phyloP scores from a whole-genome alignment of 1,139 yeast genomes.

The Hemisphaericaspora subhashii region DNA sequence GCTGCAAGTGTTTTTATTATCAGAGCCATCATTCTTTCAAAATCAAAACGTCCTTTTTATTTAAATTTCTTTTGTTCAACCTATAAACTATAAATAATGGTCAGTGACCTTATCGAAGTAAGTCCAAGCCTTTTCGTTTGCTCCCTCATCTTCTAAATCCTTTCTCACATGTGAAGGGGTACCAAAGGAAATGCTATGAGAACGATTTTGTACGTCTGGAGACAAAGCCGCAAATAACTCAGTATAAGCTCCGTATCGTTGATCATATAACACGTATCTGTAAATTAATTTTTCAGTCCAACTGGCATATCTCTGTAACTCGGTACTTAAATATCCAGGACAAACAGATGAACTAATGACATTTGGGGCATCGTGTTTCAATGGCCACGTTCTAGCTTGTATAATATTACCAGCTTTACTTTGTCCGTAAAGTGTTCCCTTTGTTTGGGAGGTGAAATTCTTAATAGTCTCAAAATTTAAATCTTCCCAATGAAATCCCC shows the following conservation, averaged over 20 bases:
- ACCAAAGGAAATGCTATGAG: conserved; percentile 24
- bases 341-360: conserved; percentile 38
- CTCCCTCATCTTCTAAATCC: conserved; percentile 12
- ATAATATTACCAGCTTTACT: conserved; percentile 47
- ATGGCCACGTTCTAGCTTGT: conserved; percentile 45
- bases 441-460: background rate
- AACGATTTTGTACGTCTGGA: conserved; percentile 17
- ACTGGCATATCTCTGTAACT: conserved; percentile 33
- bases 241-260: conserved; percentile 23
- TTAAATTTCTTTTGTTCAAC: background rate
- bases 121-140: conserved; percentile 15
- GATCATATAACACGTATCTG: conserved; percentile 8
- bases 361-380: conserved; percentile 34
- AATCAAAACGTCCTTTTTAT: too few relatives aligned
- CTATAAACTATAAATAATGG: conserved; percentile 8
- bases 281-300: conserved; percentile 7
- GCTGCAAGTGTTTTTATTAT: too few relatives aligned
- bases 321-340: conserved; percentile 49
- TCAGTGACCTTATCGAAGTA: conserved; percentile 13
- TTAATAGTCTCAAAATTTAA: conserved; percentile 19
- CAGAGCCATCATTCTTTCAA: too few relatives aligned
- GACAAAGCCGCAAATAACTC: conserved; percentile 24
- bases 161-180: conserved; percentile 20
- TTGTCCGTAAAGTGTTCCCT: conserved; percentile 37
- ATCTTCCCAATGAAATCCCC: conserved; percentile 44